Conservation (phyloP, 2,329 filamentous ascomycete species). For the Colletotrichum tropicale region DNA sequence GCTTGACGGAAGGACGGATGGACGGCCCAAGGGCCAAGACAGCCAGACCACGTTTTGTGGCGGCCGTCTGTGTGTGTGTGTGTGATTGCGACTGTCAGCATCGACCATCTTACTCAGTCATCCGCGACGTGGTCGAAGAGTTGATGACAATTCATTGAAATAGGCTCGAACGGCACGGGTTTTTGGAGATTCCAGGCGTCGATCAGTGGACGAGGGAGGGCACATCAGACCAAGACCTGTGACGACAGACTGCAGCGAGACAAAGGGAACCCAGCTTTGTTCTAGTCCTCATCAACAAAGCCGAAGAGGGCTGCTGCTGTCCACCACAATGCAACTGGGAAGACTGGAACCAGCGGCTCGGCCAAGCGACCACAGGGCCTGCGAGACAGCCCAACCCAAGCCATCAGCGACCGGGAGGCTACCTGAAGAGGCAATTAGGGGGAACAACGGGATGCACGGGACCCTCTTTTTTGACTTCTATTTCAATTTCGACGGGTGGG, state of each 20-base stretch:
- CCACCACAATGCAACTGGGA: neutral
- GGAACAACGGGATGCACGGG: neutral
- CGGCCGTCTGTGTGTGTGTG: neutral
- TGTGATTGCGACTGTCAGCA: neutral
- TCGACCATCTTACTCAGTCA: neutral
- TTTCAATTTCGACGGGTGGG: constrained; percentile 10
- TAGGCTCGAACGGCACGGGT: constrained; percentile 8
- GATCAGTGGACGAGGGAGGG: neutral
- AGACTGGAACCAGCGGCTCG: neutral
- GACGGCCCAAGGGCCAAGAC: neutral
- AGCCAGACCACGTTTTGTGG: neutral
- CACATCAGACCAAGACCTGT: neutral
- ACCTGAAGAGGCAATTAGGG: neutral
- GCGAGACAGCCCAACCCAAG: neutral
- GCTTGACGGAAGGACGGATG: neutral
- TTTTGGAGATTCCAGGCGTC: neutral
- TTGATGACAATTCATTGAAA: neutral
- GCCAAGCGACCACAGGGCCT: neutral
- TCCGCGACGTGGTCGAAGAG: neutral
- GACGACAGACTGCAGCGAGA: neutral
- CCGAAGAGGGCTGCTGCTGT: neutral
- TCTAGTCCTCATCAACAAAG: neutral
- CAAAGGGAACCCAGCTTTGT: neutral
- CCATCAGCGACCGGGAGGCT: neutral
- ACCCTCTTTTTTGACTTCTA: constrained; percentile 16